A percentile compares a stretch with the other conserved stretches of the same genome.
Conservation (phyloP, 306 rosid genomes). For the Medicago truncatula region MtrunA17r5.0-ANR NC_053049.1:23969501-23970000, state of each 20-base stretch:
- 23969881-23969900: too few relatives aligned
- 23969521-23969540: neutral
- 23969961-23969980: too few relatives aligned
- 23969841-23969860: neutral
- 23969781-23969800: neutral
- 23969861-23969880: neutral
- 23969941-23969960: too few relatives aligned
- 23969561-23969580: conserved; percentile 4
- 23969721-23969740: neutral
- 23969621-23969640: neutral
- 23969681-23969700: neutral
- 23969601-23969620: neutral
- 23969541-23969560: neutral
- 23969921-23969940: too few relatives aligned
- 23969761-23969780: neutral
- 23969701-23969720: neutral
- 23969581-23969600: neutral
- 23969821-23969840: neutral
- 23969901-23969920: too few relatives aligned
- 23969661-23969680: neutral
- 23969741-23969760: neutral
- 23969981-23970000: too few relatives aligned
- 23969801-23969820: neutral
- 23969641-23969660: neutral
- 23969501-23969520: neutral